Percentiles rank a stretch among this genome's conserved stretches.
phyloP scores from a whole-genome alignment of 768 basidiomycete genomes.

The Pleurotus pulmonarius region DNA sequence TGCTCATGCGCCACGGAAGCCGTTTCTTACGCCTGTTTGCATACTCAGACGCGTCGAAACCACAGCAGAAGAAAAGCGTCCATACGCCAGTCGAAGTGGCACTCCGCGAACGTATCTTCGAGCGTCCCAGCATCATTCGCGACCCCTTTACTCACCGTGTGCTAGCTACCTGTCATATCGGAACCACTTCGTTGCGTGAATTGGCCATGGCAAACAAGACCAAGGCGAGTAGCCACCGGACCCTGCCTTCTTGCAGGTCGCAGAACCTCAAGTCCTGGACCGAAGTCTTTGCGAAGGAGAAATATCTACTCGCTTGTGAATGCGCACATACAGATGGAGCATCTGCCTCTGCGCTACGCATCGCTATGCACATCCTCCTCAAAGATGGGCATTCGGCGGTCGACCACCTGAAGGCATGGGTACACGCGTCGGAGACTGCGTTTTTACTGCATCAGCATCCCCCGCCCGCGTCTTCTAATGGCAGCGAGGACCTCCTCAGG shows the following conservation, averaged over 20 bases:
- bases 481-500: neutral
- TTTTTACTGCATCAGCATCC: constrained; percentile 1
- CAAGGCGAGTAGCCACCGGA: neutral
- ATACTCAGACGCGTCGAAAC: neutral
- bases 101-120: constrained; percentile 41
- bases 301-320: neutral
- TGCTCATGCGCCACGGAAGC: no score
- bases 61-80: constrained; percentile 2
- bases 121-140: constrained; percentile 31
- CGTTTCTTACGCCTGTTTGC: no score
- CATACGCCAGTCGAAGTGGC: constrained; percentile 37
- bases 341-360: neutral
- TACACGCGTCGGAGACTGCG: constrained; percentile 32
- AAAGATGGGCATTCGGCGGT: constrained; percentile 42
- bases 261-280: no score
- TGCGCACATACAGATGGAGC: neutral
- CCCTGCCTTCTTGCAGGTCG: no score
- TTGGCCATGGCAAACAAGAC: no score
- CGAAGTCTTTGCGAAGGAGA: neutral
- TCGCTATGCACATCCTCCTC: constrained; percentile 41
- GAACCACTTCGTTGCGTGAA: constrained; percentile 27
- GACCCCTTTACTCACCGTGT: constrained; percentile 26
- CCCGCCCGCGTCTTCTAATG: neutral
- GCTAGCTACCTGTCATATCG: constrained; percentile 48
- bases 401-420: constrained; percentile 60